These are phyloP conservation scores for Rhodomyrtus tomentosa DNA, from an alignment of 345 rosid genomes.

Conservation along the genomic window DNA sequence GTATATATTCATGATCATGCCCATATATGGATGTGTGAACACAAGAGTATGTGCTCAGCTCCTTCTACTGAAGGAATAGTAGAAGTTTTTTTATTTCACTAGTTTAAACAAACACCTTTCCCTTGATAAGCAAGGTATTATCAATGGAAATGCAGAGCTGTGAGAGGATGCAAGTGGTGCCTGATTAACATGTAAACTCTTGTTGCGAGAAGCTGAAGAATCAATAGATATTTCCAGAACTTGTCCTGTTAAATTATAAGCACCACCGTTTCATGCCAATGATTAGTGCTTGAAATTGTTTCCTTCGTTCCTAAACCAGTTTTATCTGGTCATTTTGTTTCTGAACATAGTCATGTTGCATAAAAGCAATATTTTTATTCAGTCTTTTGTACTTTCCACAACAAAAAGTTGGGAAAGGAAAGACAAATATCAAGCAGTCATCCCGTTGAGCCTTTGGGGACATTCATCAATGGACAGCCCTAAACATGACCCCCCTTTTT, in stretches of 20 bases:
- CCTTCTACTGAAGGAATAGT: background rate
- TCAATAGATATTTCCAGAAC: background rate
- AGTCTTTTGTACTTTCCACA: background rate
- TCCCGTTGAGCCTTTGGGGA: background rate
- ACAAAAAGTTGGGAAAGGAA: background rate
- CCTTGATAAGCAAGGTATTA: background rate
- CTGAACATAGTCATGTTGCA: background rate
- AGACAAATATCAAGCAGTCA: background rate
- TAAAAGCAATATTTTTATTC: background rate
- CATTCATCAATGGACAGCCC: background rate
- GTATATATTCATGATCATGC: background rate
- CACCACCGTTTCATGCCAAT: background rate
- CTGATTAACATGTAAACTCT: background rate
- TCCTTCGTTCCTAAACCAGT: background rate
- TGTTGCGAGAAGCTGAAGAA: background rate
- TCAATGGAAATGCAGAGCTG: background rate
- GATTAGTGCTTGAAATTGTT: background rate
- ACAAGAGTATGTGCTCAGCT: background rate
- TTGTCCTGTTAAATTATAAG: background rate
- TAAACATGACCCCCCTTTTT: background rate
- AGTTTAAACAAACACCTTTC: background rate
- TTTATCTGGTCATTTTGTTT: background rate
- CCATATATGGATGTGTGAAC: background rate
- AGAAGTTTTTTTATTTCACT: background rate
- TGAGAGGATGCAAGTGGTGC: background rate